Base-by-base conservation (phyloP, 805 yeast genomes). In the Debaryomyces castellii region DNA sequence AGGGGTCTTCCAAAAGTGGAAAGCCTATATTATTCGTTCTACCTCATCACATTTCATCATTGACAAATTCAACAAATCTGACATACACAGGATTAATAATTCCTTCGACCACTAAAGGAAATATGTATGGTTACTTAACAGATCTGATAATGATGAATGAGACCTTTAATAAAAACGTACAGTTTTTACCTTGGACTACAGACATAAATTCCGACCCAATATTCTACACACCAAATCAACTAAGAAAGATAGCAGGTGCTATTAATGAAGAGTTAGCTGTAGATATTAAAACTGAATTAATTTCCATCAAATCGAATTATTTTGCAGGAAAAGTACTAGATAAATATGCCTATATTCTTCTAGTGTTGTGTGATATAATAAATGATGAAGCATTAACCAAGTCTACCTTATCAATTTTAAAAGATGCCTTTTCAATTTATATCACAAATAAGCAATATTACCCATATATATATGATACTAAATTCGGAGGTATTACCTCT, bases 401-500 rank as follows among this genome's bases (percentile, higher is more conserved):
- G 5, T 52, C 65, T 4, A 61, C 75, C 7, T 62, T 75, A 40
- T 50, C 42, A 3, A 59, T 55, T 16, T 40, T 77, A 54, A 73
- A 80, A 51, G 54, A 57, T 1, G 82, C 83, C 0, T 76, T 80
- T 50, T 62, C 58, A 8, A 50, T 54, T 3, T 73, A 76, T 58
- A 53, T 64, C 16, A 47, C 47, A 5, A 78, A 78, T 57, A 42
- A 61, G n/a, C 79, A 78, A 59, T 51, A 54, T 37, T 74, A 69
- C 53, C 83, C 83, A 35, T 66, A 81, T 28, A 67, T 74, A 54
- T 80, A 80, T 58, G 85, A 81, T 55, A 78, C 82, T 5, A 74
- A 64, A 47, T 80, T 66, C 55, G 73, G 74, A 37, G 86, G 86
- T 46, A 67, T 82, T 12, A 76, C 83, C 12, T 76, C 85, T 1